Percentiles rank a stretch among this genome's conserved stretches.
Conservation (phyloP, 169 alveolate species). For the Cryptosporidium meleagridis region DNA sequence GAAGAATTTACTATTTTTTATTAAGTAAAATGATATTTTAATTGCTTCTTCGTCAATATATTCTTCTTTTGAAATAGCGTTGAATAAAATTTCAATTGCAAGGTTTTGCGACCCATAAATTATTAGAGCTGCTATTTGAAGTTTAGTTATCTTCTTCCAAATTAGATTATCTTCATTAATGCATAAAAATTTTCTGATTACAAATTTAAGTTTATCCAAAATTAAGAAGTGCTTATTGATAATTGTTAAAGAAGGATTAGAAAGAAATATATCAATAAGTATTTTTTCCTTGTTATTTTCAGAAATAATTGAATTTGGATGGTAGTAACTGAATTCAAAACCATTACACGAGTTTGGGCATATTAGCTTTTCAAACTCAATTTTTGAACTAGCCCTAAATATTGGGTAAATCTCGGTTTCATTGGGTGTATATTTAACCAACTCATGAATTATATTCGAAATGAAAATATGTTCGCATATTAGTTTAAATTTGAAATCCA, state of each 20-base stretch:
- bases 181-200: neutral
- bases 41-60: neutral
- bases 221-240: neutral
- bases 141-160: neutral
- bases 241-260: constrained; percentile 40
- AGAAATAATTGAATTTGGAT: neutral
- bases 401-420: neutral
- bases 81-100: constrained; percentile 10
- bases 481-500: neutral
- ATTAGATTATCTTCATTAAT: neutral
- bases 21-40: neutral
- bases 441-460: neutral
- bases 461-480: neutral
- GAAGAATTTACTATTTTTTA: neutral
- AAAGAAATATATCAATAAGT: constrained; percentile 10
- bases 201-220: neutral
- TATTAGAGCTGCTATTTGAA: constrained; percentile 19
- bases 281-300: neutral
- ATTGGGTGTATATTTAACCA: neutral
- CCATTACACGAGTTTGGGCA: neutral
- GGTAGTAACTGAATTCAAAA: neutral
- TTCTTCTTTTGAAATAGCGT: neutral
- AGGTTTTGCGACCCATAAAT: neutral
- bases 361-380: neutral
- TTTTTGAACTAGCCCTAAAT: neutral